Evolutionary conservation across 441 rosid species (phyloP).

Genomic region (Daphne laureola): DNA sequence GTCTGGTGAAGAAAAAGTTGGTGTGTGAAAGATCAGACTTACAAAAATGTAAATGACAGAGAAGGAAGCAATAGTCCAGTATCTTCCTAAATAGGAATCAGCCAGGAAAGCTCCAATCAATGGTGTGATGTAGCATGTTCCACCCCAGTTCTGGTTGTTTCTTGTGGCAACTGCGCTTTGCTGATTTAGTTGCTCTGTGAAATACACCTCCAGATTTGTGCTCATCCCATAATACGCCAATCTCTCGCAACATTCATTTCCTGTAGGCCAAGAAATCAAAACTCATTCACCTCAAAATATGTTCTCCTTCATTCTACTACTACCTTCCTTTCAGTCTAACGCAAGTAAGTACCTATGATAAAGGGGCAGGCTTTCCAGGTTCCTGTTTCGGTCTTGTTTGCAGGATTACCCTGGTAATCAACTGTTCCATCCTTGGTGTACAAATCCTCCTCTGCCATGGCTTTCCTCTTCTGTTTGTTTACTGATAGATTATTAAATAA

Average conservation of each 20-base stretch:
- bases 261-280: not conserved
- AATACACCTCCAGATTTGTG: slow-evolving; percentile 12
- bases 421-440: too few relatives aligned
- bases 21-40: not conserved
- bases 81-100: slow-evolving; percentile 15
- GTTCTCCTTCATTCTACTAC: too few relatives aligned
- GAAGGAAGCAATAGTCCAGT: slow-evolving; percentile 12
- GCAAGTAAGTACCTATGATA: too few relatives aligned
- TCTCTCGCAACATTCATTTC: slow-evolving; percentile 13
- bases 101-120: slow-evolving; percentile 15
- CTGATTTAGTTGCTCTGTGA: slow-evolving; percentile 8
- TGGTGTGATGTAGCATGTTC: slow-evolving; percentile 16
- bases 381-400: too few relatives aligned
- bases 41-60: slow-evolving; percentile 10
- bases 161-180: slow-evolving; percentile 8
- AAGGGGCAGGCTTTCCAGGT: too few relatives aligned
- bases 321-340: too few relatives aligned
- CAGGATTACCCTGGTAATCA: too few relatives aligned
- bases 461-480: too few relatives aligned
- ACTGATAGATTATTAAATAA: too few relatives aligned
- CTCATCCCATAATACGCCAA: slow-evolving; percentile 15
- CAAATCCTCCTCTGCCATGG: too few relatives aligned
- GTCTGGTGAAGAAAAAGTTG: too few relatives aligned
- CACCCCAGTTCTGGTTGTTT: slow-evolving; percentile 11
- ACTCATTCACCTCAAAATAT: too few relatives aligned